Conservation (phyloP, 306 rosid genomes). For the Ormosia semicastrata region DNA sequence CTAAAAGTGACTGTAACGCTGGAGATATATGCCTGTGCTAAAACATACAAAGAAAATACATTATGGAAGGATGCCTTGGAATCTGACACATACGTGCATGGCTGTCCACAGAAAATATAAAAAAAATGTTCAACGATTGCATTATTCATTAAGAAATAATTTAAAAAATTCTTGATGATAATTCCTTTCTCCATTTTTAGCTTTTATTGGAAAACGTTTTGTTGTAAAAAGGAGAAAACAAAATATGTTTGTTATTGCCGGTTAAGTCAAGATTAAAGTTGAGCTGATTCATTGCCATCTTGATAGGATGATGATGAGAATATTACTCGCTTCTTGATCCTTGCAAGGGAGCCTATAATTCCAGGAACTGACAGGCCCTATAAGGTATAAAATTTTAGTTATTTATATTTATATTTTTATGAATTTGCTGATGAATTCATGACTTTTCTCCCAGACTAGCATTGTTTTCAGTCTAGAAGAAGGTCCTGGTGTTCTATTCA, state of each 20-base stretch:
- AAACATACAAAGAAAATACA: neutral
- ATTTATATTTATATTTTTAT: neutral
- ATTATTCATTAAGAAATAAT: neutral
- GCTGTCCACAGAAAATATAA: neutral
- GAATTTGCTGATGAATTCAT: conserved; percentile 22
- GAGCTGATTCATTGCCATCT: conserved; percentile 27
- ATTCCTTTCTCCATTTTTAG: neutral
- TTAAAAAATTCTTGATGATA: neutral
- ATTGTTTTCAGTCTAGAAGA: conserved; percentile 81
- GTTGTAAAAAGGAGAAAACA: neutral
- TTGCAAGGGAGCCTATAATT: conserved; percentile 82
- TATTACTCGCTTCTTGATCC: conserved; percentile 80
- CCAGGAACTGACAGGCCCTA: conserved; percentile 58
- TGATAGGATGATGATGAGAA: conserved; percentile 70
- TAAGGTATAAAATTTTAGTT: conserved; percentile 52
- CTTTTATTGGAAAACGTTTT: neutral
- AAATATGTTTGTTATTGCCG: neutral
- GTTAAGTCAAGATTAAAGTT: conserved; percentile 13
- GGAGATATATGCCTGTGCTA: neutral
- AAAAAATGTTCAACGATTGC: neutral
- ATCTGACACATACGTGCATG: neutral
- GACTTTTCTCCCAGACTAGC: conserved; percentile 63
- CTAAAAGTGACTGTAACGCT: neutral
- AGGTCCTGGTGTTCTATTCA: conserved; percentile 86
- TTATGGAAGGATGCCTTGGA: neutral